phyloP scores from a whole-genome alignment of 306 rosid species.

The Crataegus laevigata region DNA sequence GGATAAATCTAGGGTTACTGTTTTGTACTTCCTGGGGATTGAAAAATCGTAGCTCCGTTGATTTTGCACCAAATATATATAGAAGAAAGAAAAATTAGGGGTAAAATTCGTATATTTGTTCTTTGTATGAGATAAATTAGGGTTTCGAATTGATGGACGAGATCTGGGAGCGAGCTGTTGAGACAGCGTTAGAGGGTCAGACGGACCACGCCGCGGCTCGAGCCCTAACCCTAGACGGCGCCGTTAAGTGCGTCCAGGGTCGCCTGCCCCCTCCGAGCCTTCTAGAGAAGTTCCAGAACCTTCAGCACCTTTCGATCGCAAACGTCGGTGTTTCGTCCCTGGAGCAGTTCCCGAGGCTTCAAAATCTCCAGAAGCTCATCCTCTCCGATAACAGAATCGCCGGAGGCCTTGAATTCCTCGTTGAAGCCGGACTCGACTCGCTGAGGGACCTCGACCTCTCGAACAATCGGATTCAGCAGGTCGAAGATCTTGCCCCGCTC shows the following conservation, averaged over 20 bases:
- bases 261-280: slow-evolving; percentile 76
- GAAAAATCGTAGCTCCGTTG: not conserved
- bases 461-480: slow-evolving; percentile 71
- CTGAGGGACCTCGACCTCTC: slow-evolving; percentile 80
- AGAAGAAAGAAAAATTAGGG: not conserved
- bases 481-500: slow-evolving; percentile 82
- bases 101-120: not conserved
- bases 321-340: slow-evolving; percentile 82
- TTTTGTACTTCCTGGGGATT: not conserved
- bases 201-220: slow-evolving; percentile 59
- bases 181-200: slow-evolving; percentile 81
- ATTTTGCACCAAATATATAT: not conserved
- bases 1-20: not conserved
- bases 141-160: slow-evolving; percentile 71
- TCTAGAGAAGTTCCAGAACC: slow-evolving; percentile 71
- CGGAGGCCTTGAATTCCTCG: slow-evolving; percentile 67
- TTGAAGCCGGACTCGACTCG: slow-evolving; percentile 73
- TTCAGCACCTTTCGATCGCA: slow-evolving; percentile 83
- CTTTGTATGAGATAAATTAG: slow-evolving; percentile 47
- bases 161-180: slow-evolving; percentile 97
- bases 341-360: slow-evolving; percentile 80
- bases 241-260: slow-evolving; percentile 83
- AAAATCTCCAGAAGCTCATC: slow-evolving; percentile 59
- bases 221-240: slow-evolving; percentile 80
- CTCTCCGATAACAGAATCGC: slow-evolving; percentile 88